Evolutionary conservation across 129 eudicot species (phyloP).

Genomic region (Artemisia tridentata): DNA sequence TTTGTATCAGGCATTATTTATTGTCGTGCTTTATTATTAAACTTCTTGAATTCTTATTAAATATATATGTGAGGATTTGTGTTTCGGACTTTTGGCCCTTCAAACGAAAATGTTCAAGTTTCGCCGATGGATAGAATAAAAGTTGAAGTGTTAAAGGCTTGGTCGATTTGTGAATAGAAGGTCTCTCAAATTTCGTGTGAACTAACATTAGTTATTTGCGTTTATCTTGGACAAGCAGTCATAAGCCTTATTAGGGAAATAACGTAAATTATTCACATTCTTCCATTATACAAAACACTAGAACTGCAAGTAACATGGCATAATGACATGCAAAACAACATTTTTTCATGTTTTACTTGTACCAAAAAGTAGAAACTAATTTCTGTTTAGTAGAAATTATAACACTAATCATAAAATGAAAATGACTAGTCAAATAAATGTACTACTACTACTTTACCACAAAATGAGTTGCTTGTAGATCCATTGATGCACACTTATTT

Average conservation of each 20-base stretch:
- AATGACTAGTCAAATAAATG: slow-evolving; percentile 25
- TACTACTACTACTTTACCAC: slow-evolving; percentile 23
- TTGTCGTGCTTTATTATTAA: too few relatives aligned
- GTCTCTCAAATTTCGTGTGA: not conserved
- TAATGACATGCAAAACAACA: not conserved
- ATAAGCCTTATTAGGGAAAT: not conserved
- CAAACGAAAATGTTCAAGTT: too few relatives aligned
- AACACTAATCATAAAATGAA: slow-evolving; percentile 17
- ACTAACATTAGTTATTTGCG: not conserved
- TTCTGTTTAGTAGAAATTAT: slow-evolving; percentile 6
- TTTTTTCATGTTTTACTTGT: not conserved
- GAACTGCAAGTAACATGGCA: not conserved
- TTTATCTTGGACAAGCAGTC: not conserved
- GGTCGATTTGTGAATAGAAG: not conserved
- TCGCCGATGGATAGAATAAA: too few relatives aligned
- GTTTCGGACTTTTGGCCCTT: too few relatives aligned
- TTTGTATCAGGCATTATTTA: too few relatives aligned
- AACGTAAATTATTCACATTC: not conserved
- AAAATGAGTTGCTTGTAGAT: slow-evolving; percentile 32
- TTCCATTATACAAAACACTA: not conserved
- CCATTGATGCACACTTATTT: slow-evolving; percentile 25
- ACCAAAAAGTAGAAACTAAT: not conserved
- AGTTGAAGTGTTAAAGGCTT: not conserved
- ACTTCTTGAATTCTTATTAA: too few relatives aligned
- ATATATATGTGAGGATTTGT: too few relatives aligned